Evolutionary conservation across 192 early-diverging fungal species (phyloP).

Genomic region (Podila verticillata): DNA sequence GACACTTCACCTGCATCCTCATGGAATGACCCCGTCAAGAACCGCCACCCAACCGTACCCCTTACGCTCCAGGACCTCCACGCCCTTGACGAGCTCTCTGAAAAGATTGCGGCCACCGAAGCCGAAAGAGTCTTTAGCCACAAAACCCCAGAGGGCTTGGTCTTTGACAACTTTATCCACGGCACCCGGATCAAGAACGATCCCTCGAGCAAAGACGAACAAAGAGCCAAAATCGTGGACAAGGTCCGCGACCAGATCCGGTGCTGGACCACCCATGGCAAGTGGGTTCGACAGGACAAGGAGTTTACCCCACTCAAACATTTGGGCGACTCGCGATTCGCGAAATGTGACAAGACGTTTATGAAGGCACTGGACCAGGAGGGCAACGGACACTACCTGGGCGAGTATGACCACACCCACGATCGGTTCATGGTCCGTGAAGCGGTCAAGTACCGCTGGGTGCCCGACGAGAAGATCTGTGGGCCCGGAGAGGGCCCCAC

Average conservation of each 20-base stretch:
- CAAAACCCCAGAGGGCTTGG: conserved; percentile 11
- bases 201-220: neutral
- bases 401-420: conserved; percentile 29
- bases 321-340: conserved; percentile 30
- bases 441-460: conserved; percentile 40
- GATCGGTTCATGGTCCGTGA: conserved; percentile 35
- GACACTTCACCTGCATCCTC: neutral
- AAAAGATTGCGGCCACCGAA: conserved; percentile 24
- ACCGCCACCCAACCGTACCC: conserved; percentile 38
- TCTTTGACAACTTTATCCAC: conserved; percentile 44
- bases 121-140: conserved; percentile 18
- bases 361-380: conserved; percentile 41
- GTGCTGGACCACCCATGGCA: conserved; percentile 40
- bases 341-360: conserved; percentile 46
- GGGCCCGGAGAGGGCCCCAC: conserved; percentile 28
- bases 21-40: conserved; percentile 18
- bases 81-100: conserved; percentile 21
- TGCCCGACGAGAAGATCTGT: conserved; percentile 28
- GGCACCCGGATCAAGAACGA: conserved; percentile 24
- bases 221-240: conserved; percentile 4
- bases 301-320: conserved; percentile 22
- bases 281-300: conserved; percentile 29
- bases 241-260: conserved; percentile 38
- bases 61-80: conserved; percentile 24
- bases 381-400: conserved; percentile 39